Base-by-base conservation (phyloP, 371 early-diverging fungal genomes). In the Mortierella sp. region DNA sequence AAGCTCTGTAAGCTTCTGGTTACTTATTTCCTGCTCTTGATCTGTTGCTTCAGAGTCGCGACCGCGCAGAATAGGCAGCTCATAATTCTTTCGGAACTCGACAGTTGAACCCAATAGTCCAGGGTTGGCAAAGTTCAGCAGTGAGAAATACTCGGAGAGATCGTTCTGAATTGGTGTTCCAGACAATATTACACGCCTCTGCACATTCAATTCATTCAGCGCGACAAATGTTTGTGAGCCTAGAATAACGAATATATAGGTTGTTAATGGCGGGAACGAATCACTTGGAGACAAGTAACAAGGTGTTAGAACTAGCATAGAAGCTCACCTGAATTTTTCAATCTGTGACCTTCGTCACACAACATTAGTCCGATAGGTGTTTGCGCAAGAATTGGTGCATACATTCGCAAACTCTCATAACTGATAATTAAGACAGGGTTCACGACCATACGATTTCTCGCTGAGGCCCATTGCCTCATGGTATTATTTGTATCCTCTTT, bases 121-220 rank as follows among this genome's bases (percentile, higher is more conserved):
- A 10, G 99, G 99, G 63, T 95, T 95, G 2, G 96, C 96, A 75
- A 98, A 98, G 63, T 97, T 96, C 32, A 99, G 83, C 47, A 99
- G 83, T 19, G 93, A 89, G 85, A 97, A 98, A 78, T 98, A 97
- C 84, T 99, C 99, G 34, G 93, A 93, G 49, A 99, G 83, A 83
- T 97, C 98, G 75, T 99, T 99, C 89, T 98, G 99, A 57, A 99
- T 97, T 0, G 99, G 99, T 7, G 99, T 99, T 8, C 99, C 99
- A 0, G 99, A 96, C 17, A 99, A 83, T 75, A 98, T 96, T 7
- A 98, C 95, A 61, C 98, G 88, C 13, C 96, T 86, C 72, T 92
- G 90, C 1, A 96, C 96, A 66, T 93, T 91, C 64, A 98, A 83
- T 37, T 85, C 87, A 69, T 96, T 96, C 35, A 98, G 77, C 12